These are phyloP conservation scores for Tagetes erecta DNA, from an alignment of 129 eudicot species.

Conservation along the genomic window DNA sequence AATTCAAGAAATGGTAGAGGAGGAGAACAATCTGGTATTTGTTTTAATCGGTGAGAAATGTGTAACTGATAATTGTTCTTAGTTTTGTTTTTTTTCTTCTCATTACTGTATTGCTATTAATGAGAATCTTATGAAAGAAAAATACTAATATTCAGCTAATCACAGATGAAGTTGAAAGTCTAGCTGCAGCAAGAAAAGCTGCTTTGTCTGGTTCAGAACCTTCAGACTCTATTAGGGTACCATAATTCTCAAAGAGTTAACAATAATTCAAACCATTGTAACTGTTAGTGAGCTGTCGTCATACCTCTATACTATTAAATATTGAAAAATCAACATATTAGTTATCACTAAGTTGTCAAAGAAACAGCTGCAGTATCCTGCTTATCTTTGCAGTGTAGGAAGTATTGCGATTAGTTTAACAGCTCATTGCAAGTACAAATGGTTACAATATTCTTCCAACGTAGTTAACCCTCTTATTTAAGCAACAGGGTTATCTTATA, in stretches of 20 bases:
- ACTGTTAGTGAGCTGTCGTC: slow-evolving; percentile 2
- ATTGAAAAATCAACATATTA: not conserved
- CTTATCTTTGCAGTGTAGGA: slow-evolving; percentile 16
- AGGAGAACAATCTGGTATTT: slow-evolving; percentile 85
- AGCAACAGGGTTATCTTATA: slow-evolving; percentile 20
- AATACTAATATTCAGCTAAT: slow-evolving; percentile 14
- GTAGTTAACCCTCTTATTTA: not conserved
- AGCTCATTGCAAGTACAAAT: slow-evolving; percentile 16
- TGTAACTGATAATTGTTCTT: not conserved
- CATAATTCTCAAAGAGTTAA: not conserved
- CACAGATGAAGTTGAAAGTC: slow-evolving; percentile 98
- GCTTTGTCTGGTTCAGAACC: slow-evolving; percentile 99
- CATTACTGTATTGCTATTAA: not conserved
- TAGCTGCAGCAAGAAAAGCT: slow-evolving; percentile 97
- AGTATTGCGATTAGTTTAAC: slow-evolving; percentile 6
- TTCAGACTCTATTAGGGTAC: slow-evolving; percentile 98
- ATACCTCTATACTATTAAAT: not conserved
- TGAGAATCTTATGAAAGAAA: slow-evolving; percentile 8
- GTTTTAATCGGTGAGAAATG: slow-evolving; percentile 88
- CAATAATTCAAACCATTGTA: not conserved
- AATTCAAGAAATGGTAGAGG: slow-evolving; percentile 99
- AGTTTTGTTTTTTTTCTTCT: not conserved
- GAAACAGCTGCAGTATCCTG: slow-evolving; percentile 15
- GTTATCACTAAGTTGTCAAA: not conserved
- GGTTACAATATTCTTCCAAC: not conserved